These are phyloP conservation scores for Pseudoneurospora amorphoporcata DNA, from an alignment of 495 filamentous ascomycete species.

Conservation along the genomic window DNA sequence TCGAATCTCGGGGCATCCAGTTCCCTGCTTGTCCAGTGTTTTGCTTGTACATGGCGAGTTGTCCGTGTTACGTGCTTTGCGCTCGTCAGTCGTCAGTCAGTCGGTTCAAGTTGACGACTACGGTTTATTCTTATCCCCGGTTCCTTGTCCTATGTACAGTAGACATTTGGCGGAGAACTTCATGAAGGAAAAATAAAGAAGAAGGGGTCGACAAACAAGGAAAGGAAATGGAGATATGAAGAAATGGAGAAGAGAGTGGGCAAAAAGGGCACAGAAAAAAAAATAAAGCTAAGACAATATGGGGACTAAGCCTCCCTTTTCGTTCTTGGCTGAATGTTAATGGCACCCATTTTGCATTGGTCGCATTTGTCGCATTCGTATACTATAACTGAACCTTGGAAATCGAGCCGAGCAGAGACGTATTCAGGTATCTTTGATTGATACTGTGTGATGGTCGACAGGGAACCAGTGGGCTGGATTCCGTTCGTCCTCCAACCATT, in stretches of 20 bases:
- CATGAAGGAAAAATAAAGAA: neutral
- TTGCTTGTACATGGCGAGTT: too few species aligned
- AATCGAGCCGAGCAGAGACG: neutral
- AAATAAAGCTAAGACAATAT: neutral
- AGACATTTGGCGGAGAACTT: neutral
- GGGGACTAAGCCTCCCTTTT: neutral
- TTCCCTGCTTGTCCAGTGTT: neutral
- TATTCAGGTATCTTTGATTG: neutral
- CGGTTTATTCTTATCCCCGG: neutral
- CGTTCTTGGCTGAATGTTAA: neutral
- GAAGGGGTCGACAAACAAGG: neutral
- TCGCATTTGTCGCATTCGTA: neutral
- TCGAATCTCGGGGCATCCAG: neutral
- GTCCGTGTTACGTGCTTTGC: too few species aligned
- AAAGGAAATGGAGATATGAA: neutral
- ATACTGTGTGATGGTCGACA: neutral
- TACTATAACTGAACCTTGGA: neutral
- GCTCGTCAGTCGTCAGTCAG: too few species aligned
- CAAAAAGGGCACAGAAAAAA: neutral
- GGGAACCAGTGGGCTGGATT: neutral
- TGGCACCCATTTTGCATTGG: neutral
- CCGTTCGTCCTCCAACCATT: neutral
- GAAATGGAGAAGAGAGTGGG: neutral
- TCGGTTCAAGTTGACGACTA: neutral
- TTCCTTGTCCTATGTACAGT: neutral